Percentiles rank a stretch among this genome's conserved stretches.
phyloP scores from a whole-genome alignment of 2,329 filamentous ascomycete genomes.

The Tolypocladium paradoxum region DNA sequence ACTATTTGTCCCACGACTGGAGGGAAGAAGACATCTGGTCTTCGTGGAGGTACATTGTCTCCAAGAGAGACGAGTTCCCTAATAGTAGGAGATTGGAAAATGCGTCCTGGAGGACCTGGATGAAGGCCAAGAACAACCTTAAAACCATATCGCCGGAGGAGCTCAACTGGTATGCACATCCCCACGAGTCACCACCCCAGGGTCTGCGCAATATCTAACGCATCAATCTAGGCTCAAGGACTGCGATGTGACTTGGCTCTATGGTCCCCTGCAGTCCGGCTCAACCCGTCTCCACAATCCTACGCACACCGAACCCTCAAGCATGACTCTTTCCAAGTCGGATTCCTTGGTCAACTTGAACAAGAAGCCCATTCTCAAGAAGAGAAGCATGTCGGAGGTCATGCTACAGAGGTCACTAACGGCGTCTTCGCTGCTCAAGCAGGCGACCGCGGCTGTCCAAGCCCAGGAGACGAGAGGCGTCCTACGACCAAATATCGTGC shows the following conservation, averaged over 20 bases:
- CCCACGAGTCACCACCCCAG: not conserved
- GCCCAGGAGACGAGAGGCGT: conserved; percentile 57
- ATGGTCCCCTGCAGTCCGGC: conserved; percentile 78
- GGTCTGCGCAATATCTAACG: conserved; percentile 14
- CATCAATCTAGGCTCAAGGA: conserved; percentile 71
- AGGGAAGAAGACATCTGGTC: conserved; percentile 94
- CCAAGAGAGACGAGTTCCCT: conserved; percentile 65
- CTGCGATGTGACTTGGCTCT: conserved; percentile 94
- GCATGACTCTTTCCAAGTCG: conserved; percentile 37
- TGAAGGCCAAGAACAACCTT: conserved; percentile 79
- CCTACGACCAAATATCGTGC: conserved; percentile 45
- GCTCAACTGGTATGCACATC: conserved; percentile 64
- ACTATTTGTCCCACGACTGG: conserved; percentile 91
- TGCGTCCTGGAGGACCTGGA: conserved; percentile 95
- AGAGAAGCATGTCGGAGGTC: conserved; percentile 89
- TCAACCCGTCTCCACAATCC: conserved; percentile 39
- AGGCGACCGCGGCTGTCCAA: conserved; percentile 76
- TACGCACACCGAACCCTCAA: conserved; percentile 29
- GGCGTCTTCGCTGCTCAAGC: conserved; percentile 77
- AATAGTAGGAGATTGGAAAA: conserved; percentile 83
- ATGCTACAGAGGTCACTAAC: conserved; percentile 87
- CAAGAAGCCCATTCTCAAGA: conserved; percentile 92
- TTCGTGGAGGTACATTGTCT: conserved; percentile 88
- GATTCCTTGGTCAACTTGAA: conserved; percentile 53
- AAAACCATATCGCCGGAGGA: conserved; percentile 84